A percentile compares a stretch with the other conserved stretches of the same genome.
Conservation (phyloP, 768 basidiomycete genomes). For the Podaxis rugospora region DNA sequence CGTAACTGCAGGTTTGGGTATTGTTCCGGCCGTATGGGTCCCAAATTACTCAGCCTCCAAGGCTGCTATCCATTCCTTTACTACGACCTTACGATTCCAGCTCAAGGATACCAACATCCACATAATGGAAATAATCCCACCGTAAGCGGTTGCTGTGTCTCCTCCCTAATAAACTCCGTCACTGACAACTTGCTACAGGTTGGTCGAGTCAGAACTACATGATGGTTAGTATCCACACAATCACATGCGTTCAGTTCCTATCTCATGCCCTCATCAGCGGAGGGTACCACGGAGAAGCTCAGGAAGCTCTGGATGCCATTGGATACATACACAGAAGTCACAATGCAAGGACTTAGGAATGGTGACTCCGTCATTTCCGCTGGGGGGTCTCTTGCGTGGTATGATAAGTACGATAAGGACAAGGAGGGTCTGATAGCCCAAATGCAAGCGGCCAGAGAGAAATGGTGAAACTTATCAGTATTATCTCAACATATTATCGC, state of each 20-base stretch:
- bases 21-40: constrained; percentile 33
- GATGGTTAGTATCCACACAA: constrained; percentile 32
- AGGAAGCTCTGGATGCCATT: constrained; percentile 48
- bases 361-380: constrained; percentile 20
- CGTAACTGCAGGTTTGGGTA: constrained; percentile 43
- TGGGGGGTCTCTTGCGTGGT: constrained; percentile 16
- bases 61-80: constrained; percentile 47
- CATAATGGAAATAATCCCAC: constrained; percentile 51
- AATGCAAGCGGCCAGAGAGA: constrained; percentile 10
- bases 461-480: constrained; percentile 1
- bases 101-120: constrained; percentile 42
- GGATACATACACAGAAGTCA: constrained; percentile 33
- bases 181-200: constrained; percentile 20
- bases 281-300: constrained; percentile 40
- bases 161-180: neutral
- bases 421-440: constrained; percentile 16
- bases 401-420: constrained; percentile 24
- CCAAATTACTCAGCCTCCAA: constrained; percentile 50
- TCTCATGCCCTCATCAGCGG: constrained; percentile 25
- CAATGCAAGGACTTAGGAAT: constrained; percentile 19
- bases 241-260: neutral
- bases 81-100: constrained; percentile 37
- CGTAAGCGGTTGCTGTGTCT: constrained; percentile 29
- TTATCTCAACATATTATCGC: neutral
- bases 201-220: constrained; percentile 58